Percentiles rank a stretch among this genome's conserved stretches.
phyloP scores from a whole-genome alignment of 2,329 filamentous ascomycete genomes.

The Claviceps spartinae region DNA sequence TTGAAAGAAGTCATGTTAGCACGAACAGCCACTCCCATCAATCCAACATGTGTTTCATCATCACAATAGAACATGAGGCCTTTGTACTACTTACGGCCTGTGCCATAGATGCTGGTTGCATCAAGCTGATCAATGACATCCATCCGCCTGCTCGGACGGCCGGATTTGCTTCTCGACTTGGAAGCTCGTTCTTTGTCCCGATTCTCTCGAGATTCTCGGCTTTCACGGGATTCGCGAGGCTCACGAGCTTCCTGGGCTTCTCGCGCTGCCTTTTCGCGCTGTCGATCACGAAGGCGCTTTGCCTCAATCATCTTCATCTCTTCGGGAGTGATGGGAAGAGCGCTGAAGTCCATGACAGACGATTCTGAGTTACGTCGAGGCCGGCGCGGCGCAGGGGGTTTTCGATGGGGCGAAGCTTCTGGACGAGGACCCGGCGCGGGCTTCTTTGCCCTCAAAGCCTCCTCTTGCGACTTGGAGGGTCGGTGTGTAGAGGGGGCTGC shows the following conservation, averaged over 20 bases:
- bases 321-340: slow-evolving; percentile 47
- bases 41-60: neutral
- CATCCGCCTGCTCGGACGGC: slow-evolving; percentile 39
- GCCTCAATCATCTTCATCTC: slow-evolving; percentile 26
- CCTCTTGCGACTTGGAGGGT: slow-evolving; percentile 52
- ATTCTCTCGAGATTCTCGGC: slow-evolving; percentile 32
- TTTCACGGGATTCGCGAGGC: slow-evolving; percentile 28
- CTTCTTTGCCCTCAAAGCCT: slow-evolving; percentile 39
- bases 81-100: slow-evolving; percentile 53
- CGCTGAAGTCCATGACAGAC: slow-evolving; percentile 46
- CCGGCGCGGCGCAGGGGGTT: slow-evolving; percentile 27
- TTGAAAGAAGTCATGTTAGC: neutral
- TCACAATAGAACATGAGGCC: neutral
- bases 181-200: slow-evolving; percentile 22
- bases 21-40: too few relatives aligned
- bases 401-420: slow-evolving; percentile 23
- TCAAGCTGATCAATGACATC: slow-evolving; percentile 96
- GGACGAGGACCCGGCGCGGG: slow-evolving; percentile 17
- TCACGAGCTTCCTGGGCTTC: slow-evolving; percentile 9
- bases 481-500: slow-evolving; percentile 32
- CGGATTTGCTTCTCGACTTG: slow-evolving; percentile 34
- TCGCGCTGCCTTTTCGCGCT: slow-evolving; percentile 10
- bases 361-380: slow-evolving; percentile 69
- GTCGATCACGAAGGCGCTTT: slow-evolving; percentile 14
- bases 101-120: slow-evolving; percentile 89